phyloP scores from a whole-genome alignment of 176 grass and related monocot genomes.

The Saccharum spontaneum region DNA sequence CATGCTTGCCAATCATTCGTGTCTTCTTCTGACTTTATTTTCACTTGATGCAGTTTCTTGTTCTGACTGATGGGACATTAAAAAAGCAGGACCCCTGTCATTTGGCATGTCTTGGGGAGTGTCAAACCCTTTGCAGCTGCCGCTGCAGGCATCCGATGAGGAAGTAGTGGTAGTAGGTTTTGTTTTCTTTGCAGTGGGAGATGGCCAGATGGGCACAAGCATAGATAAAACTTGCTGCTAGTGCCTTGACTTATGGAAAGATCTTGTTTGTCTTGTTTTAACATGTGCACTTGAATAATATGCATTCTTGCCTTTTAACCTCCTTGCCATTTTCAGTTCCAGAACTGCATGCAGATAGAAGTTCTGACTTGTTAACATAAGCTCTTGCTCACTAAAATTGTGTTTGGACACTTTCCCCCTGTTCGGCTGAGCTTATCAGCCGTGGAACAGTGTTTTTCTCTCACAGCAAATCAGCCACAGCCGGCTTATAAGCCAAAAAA shows the following conservation, averaged over 20 bases:
- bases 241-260: conserved; percentile 24
- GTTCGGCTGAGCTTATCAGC: no score
- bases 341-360: neutral
- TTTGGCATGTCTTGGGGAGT: conserved; percentile 29
- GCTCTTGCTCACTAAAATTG: neutral
- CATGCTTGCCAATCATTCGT: conserved; percentile 51
- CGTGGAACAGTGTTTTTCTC: no score
- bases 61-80: conserved; percentile 28
- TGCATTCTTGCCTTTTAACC: neutral
- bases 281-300: conserved; percentile 20
- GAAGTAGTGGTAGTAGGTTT: neutral
- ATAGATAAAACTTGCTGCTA: conserved; percentile 2
- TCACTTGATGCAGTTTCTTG: conserved; percentile 20
- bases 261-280: conserved; percentile 32
- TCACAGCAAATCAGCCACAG: no score
- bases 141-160: conserved; percentile 21
- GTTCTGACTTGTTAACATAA: neutral
- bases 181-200: conserved; percentile 10
- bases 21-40: conserved; percentile 29
- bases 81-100: conserved; percentile 14
- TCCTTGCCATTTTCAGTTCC: neutral
- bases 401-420: neutral
- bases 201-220: neutral
- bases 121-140: conserved; percentile 25
- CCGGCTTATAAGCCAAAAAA: no score